Evolutionary conservation across 768 basidiomycete species (phyloP).

Genomic region (Lactarius akahatsu): DNA sequence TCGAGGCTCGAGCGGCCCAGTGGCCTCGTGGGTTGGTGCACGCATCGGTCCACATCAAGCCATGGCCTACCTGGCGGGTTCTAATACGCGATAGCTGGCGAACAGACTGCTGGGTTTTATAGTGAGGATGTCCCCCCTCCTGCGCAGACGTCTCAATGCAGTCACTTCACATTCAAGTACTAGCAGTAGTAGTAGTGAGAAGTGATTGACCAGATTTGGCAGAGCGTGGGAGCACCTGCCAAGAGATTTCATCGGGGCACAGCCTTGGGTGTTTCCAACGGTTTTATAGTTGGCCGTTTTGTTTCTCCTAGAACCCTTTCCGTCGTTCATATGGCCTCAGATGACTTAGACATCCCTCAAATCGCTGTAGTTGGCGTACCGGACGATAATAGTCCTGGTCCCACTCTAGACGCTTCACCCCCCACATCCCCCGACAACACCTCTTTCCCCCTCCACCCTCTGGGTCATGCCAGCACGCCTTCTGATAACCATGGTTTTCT

Average conservation of each 20-base stretch:
- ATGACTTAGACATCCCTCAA: conserved; percentile 25
- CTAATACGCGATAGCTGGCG: background rate
- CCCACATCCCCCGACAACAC: conserved; percentile 1
- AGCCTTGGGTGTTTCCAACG: background rate
- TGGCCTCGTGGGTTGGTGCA: no score
- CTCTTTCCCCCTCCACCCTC: background rate
- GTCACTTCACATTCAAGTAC: background rate
- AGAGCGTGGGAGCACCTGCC: no score
- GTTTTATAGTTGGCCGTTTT: background rate
- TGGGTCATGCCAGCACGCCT: conserved; percentile 4
- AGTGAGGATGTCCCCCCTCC: no score
- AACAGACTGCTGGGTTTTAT: no score
- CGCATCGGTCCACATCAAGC: no score
- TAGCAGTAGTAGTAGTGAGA: no score
- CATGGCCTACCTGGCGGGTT: background rate
- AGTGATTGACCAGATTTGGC: background rate
- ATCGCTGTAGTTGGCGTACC: conserved; percentile 28
- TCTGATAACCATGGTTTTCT: conserved; percentile 19
- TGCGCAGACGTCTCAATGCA: no score
- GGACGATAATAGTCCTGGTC: conserved; percentile 6
- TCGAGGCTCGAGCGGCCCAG: no score
- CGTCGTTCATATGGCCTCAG: conserved; percentile 18
- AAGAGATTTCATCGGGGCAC: background rate
- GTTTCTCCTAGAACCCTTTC: background rate
- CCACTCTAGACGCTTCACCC: background rate